Evolutionary conservation across 306 rosid genomes (phyloP), one percentile per base, ranked within the genome.

Genomic region (Prunus davidiana): DNA sequence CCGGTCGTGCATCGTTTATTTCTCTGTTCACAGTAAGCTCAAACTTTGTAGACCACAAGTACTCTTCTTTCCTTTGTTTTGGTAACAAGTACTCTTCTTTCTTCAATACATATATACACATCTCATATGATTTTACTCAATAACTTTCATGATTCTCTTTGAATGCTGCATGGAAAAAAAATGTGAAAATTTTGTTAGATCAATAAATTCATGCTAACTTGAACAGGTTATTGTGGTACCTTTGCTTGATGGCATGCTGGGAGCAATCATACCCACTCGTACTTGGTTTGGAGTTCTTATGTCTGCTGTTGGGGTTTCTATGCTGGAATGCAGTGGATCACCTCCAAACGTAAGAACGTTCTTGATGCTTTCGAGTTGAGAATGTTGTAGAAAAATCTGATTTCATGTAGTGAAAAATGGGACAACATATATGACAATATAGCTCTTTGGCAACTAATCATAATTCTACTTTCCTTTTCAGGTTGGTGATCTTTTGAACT

Each of bases 401-500:
- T 20, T 11, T 67, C 61, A 55, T 10, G 63, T 43, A 2, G 24
- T 60, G 38, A 55, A 55, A 18, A 51, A n/a, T 57, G 22, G 9
- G 14, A 8, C n/a, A 11, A 1, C 52, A 14, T 49, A 27, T 6
- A 73, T 34, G 41, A 34, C 14, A n/a, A 18, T 2, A 15, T 67
- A 52, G 12, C 38, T 22, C 57, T 67, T 76, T 38, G 25, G 22
- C 18, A 6, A 71, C 12, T 25, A 13, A 18, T 72, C 52, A 56
- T 13, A 13, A n/a, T 34, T 6, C 49, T 75, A 63, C 5, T 70
- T 30, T 16, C 24, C 12, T 24, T 30, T 74, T 58, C 87, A 91
- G 97, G 80, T 89, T 74, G 97, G 97, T 62, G 97, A 91, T 80
- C 87, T 91, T 73, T 81, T 87, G 61, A 91, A 91, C 85, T 86